These are phyloP conservation scores for Ganoderma sinense DNA, from an alignment of 1,284 basidiomycete species.

Conservation along the genomic window DNA sequence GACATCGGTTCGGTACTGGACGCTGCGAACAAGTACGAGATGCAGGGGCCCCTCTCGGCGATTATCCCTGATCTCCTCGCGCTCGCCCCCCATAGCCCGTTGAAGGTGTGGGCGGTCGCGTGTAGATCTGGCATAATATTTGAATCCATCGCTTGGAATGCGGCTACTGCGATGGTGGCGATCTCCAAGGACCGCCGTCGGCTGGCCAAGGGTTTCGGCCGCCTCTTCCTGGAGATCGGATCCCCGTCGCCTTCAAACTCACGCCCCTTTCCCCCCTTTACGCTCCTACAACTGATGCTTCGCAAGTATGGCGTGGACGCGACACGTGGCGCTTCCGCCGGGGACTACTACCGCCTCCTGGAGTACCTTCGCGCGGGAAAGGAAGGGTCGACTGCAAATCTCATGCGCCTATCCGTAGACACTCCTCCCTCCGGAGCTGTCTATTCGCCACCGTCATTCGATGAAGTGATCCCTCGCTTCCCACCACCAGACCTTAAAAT, in stretches of 20 bases:
- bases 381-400: background rate
- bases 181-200: background rate
- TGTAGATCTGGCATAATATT: background rate
- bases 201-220: background rate
- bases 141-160: background rate
- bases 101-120: constrained; percentile 7
- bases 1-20: background rate
- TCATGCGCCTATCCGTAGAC: background rate
- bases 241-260: background rate
- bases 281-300: background rate
- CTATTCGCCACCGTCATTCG: background rate
- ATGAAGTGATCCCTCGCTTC: background rate
- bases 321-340: constrained; percentile 17
- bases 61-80: background rate
- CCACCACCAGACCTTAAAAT: constrained; percentile 47
- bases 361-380: background rate
- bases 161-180: background rate
- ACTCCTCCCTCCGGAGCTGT: no score
- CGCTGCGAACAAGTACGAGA: constrained; percentile 1
- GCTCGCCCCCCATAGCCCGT: background rate
- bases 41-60: background rate
- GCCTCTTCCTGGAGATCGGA: background rate
- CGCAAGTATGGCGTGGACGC: background rate
- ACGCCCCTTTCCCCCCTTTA: background rate
- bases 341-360: constrained; percentile 19